Conservation (phyloP, 2,329 filamentous ascomycete genomes). For the Penicillium capsulatum region DNA sequence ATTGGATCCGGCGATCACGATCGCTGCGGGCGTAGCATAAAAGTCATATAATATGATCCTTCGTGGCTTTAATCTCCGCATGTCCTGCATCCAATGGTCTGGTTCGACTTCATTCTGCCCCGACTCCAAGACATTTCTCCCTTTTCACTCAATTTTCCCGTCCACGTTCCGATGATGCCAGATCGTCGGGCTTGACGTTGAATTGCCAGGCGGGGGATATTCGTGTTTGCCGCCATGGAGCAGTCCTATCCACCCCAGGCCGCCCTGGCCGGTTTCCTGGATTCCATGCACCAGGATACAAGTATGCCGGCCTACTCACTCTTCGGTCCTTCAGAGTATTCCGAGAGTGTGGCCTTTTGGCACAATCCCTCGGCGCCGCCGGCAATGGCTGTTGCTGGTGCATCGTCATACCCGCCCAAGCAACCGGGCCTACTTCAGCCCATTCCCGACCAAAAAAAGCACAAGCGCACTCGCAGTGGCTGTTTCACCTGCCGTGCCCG, state of each 20-base stretch:
- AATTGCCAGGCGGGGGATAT: conserved; percentile 13
- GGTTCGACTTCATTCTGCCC: conserved; percentile 11
- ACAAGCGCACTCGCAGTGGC: conserved; percentile 86
- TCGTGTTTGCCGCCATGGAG: conserved; percentile 24
- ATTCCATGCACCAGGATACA: conserved; percentile 24
- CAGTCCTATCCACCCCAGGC: conserved; percentile 30
- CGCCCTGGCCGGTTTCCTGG: conserved; percentile 27
- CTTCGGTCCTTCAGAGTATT: conserved; percentile 36
- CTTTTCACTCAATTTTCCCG: background rate
- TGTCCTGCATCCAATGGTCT: conserved; percentile 22
- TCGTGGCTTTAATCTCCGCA: conserved; percentile 24
- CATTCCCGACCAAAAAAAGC: conserved; percentile 70
- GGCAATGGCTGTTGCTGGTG: conserved; percentile 15
- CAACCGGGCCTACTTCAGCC: conserved; percentile 31
- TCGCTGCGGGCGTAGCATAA: conserved; percentile 5
- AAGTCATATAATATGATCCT: too few relatives aligned
- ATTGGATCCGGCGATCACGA: conserved; percentile 9
- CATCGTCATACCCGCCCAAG: conserved; percentile 21
- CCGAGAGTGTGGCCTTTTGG: conserved; percentile 45
- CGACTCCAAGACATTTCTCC: conserved; percentile 5
- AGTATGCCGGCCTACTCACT: conserved; percentile 33
- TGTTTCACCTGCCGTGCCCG: conserved; percentile 89
- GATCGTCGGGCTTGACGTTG: conserved; percentile 9
- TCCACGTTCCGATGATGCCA: conserved; percentile 9
- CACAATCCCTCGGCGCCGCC: conserved; percentile 33